Base-by-base conservation (phyloP, 2,329 filamentous ascomycete species). In the Pseudohalonectria lignicola region DNA sequence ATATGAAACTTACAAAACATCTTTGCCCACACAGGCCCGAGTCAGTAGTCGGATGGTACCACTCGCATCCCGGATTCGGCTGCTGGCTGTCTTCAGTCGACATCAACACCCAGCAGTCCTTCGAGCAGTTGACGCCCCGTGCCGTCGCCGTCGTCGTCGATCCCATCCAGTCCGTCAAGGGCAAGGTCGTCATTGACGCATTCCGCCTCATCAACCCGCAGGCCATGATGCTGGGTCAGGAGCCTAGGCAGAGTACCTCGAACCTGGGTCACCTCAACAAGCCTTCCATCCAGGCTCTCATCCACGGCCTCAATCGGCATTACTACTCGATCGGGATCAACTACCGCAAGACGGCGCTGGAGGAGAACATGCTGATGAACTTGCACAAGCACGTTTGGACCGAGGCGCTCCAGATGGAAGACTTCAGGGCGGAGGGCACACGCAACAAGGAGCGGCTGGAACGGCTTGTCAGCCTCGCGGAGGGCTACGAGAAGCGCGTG, bases 281-380 rank as follows among this genome's bases (percentile, higher is more conserved):
- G 67, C 93, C 92, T 19, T 95, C 88, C n/a, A 98, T 98, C 48
- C 93, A 98, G 67, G 90, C 93, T 26, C 80, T 98, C 41, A 98
- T 98, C 47, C 92, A 98, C 62, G 92, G 92, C 41, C 74, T 98
- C 32, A 98, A 98, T 69, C 76, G 92, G 54, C 92, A 98, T 69
- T 98, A 98, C 73, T 98, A 98, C 73, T 94, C 86, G 52, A 98
- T 98, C 56, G 90, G 78, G 43, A 96, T 98, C 67, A 88, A 95
- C 65, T 98, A 98, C 65, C 76, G 90, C 56, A 98, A 98, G 71
- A 94, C 90, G 1, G 90, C 86, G 1, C 70, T 98, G 36, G 92
- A 98, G 61, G 93, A 98, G 71, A 96, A 94, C 63, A 98, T 98
- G 92, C 64, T 98, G 53, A 98, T 98, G 93, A 98, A 98, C 59